Evolutionary conservation across 345 rosid genomes (phyloP).

Genomic region (Eucalyptus rudis): DNA sequence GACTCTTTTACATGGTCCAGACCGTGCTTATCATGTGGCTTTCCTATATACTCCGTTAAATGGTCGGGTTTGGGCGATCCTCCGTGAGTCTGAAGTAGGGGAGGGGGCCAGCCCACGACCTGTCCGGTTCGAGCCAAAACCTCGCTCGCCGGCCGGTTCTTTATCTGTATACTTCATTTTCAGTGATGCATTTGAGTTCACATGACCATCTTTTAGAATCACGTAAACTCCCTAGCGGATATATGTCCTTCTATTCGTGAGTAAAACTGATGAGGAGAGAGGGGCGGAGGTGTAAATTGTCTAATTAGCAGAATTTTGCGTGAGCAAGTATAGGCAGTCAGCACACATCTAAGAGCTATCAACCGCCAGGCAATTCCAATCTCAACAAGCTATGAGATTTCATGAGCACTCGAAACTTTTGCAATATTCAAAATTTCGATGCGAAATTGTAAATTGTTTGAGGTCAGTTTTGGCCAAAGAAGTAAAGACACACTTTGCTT

Average conservation of each 20-base stretch:
- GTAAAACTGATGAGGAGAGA: not conserved
- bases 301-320: not conserved
- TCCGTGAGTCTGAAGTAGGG: not conserved
- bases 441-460: too few species aligned
- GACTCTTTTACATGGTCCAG: not conserved
- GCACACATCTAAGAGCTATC: not conserved
- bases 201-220: not conserved
- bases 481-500: too few species aligned
- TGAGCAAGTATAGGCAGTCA: too few species aligned
- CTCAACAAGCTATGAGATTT: not conserved
- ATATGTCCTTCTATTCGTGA: not conserved
- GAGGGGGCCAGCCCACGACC: not conserved
- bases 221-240: not conserved
- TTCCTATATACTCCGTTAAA: not conserved
- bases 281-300: not conserved
- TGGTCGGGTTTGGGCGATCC: not conserved
- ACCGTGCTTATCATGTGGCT: not conserved
- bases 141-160: not conserved
- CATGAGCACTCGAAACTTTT: rapidly evolving
- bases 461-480: too few species aligned
- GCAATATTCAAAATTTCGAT: too few species aligned
- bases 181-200: not conserved
- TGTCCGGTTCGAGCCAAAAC: not conserved
- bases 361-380: not conserved
- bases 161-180: not conserved